phyloP scores from a whole-genome alignment of 2,329 filamentous ascomycete species.

The Cercospora sp. region DNA sequence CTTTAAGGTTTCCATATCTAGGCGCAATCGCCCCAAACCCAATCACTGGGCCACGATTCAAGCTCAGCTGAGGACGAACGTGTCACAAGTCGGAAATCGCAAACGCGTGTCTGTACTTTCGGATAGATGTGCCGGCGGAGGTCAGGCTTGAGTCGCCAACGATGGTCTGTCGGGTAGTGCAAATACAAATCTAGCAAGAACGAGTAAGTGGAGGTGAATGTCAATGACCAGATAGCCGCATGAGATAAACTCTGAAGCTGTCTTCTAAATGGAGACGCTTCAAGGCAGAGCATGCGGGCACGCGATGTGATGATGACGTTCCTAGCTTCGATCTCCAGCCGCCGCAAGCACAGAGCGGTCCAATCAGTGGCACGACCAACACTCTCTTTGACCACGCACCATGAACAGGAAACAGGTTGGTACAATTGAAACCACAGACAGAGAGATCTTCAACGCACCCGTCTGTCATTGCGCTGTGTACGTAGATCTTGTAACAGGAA shows the following conservation, averaged over 20 bases:
- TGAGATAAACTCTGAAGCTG: conserved; percentile 8
- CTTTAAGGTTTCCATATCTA: conserved; percentile 17
- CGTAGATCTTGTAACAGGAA: background rate
- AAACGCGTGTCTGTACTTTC: background rate
- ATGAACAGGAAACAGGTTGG: conserved; percentile 10
- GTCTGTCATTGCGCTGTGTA: background rate
- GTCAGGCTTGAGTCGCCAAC: background rate
- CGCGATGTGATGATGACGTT: conserved; percentile 9
- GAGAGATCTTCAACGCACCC: background rate
- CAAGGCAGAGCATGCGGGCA: conserved; percentile 5
- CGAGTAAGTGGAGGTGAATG: background rate
- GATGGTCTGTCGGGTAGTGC: background rate
- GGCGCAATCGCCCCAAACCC: background rate
- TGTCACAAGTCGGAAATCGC: background rate
- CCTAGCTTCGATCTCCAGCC: conserved; percentile 10
- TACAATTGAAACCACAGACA: background rate
- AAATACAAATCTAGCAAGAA: background rate
- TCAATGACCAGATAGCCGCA: conserved; percentile 5
- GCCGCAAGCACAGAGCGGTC: background rate
- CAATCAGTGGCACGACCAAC: conserved; percentile 6
- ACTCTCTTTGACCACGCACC: background rate
- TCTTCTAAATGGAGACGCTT: conserved; percentile 2
- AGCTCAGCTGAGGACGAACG: background rate
- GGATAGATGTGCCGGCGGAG: background rate
- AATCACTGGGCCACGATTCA: background rate